These are phyloP conservation scores for Pestalotiopsis fici DNA, from an alignment of 2,329 filamentous ascomycete species.

Conservation along the genomic window DNA sequence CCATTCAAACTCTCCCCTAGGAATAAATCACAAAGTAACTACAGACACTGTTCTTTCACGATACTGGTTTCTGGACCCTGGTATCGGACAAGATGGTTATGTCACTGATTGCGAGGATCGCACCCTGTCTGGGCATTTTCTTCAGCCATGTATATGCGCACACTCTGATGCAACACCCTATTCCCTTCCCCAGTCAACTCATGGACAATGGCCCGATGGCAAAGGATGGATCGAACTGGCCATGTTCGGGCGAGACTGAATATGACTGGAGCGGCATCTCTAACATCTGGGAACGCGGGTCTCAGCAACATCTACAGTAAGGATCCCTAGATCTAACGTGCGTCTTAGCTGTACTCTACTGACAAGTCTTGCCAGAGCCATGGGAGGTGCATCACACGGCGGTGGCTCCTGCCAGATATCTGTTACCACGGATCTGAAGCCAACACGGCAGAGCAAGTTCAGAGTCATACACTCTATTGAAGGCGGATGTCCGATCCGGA, in stretches of 20 bases:
- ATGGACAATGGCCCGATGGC: not conserved
- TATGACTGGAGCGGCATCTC: not conserved
- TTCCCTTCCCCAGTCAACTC: not conserved
- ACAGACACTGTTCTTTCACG: not conserved
- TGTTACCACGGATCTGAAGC: constrained; percentile 75
- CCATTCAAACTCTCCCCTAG: no score
- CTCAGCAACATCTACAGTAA: not conserved
- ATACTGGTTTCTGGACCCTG: not conserved
- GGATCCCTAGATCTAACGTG: not conserved
- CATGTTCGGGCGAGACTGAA: not conserved
- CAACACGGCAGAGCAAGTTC: constrained; percentile 70
- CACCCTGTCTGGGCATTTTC: not conserved
- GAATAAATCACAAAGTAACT: no score
- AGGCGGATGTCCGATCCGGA: constrained; percentile 76
- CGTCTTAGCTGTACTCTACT: not conserved
- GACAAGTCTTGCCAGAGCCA: not conserved
- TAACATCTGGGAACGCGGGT: not conserved
- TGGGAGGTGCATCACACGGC: constrained; percentile 56
- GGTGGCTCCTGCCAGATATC: constrained; percentile 92
- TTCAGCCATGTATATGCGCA: not conserved
- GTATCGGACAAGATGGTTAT: not conserved
- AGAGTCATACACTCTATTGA: constrained; percentile 88
- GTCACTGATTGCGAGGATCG: not conserved
- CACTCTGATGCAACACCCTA: not conserved
- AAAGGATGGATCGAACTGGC: not conserved